Evolutionary conservation across 202 grass and related monocot species (phyloP).

Genomic region (Tripidium arundinaceum): DNA sequence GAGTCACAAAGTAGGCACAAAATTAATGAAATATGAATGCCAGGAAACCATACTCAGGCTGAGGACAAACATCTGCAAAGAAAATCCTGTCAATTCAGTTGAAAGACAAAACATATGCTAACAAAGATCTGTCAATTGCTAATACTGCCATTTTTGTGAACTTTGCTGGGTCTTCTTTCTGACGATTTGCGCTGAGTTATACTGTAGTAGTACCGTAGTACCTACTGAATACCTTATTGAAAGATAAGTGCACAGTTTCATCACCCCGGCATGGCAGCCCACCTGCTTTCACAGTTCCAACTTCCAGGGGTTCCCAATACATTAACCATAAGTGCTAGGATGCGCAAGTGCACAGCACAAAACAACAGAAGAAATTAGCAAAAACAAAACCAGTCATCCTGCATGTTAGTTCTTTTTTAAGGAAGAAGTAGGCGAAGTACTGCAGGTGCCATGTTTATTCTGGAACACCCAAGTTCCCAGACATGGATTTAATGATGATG

Average conservation of each 20-base stretch:
- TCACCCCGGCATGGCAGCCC: neutral
- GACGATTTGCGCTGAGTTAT: neutral
- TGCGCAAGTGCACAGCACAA: neutral
- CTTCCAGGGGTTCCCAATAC: neutral
- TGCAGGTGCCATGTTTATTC: neutral
- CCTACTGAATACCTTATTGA: neutral
- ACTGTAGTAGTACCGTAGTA: neutral
- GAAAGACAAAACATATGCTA: neutral
- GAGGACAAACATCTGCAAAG: conserved; percentile 10
- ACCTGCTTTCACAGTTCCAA: neutral
- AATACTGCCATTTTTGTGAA: too few species aligned
- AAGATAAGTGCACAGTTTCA: neutral
- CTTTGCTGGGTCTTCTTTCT: too few species aligned
- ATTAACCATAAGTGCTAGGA: neutral
- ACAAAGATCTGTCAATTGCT: too few species aligned
- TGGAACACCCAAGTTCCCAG: neutral
- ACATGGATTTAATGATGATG: neutral
- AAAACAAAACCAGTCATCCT: neutral
- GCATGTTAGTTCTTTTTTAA: neutral
- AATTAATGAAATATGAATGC: neutral
- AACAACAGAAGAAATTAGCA: neutral
- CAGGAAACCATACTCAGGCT: neutral
- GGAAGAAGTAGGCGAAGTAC: neutral
- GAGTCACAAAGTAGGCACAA: neutral
- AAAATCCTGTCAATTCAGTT: neutral